Evolutionary conservation across 179 eudicot species (phyloP).

Genomic region (Vitellaria paradoxa): DNA sequence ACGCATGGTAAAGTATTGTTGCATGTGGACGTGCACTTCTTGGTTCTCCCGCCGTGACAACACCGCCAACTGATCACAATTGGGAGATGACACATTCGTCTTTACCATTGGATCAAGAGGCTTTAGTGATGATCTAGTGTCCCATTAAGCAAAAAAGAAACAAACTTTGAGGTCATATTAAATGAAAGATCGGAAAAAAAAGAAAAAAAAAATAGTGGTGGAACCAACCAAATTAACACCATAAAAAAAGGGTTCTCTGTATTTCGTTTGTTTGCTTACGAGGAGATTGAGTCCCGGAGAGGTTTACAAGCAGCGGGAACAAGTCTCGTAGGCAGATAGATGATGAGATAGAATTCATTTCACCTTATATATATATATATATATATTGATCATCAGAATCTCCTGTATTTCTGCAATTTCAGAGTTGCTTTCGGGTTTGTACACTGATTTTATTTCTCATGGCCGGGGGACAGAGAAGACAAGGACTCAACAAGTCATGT

Average conservation of each 20-base stretch:
- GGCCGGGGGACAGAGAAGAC: slow-evolving; percentile 39
- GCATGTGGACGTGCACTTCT: not conserved
- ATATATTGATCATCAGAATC: not conserved
- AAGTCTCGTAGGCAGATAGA: not conserved
- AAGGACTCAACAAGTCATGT: slow-evolving; percentile 70
- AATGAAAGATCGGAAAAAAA: no score
- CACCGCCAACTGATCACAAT: not conserved
- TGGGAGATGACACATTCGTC: not conserved
- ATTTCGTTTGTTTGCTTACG: no score
- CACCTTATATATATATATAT: not conserved
- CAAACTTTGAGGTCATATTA: not conserved
- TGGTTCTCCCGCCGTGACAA: not conserved
- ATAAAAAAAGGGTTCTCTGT: not conserved
- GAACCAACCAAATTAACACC: not conserved
- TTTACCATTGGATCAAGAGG: not conserved
- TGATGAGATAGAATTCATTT: not conserved
- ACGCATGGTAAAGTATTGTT: no score
- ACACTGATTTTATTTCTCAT: slow-evolving; percentile 7
- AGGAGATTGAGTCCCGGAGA: not conserved
- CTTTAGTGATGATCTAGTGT: not conserved
- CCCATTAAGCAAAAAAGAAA: not conserved
- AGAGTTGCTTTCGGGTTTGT: not conserved
- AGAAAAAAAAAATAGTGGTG: not conserved
- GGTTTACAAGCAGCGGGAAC: no score
- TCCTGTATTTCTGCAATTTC: not conserved